These are phyloP conservation scores for Venturia pyrina DNA, from an alignment of 2,329 filamentous ascomycete species.

Conservation along the genomic window DNA sequence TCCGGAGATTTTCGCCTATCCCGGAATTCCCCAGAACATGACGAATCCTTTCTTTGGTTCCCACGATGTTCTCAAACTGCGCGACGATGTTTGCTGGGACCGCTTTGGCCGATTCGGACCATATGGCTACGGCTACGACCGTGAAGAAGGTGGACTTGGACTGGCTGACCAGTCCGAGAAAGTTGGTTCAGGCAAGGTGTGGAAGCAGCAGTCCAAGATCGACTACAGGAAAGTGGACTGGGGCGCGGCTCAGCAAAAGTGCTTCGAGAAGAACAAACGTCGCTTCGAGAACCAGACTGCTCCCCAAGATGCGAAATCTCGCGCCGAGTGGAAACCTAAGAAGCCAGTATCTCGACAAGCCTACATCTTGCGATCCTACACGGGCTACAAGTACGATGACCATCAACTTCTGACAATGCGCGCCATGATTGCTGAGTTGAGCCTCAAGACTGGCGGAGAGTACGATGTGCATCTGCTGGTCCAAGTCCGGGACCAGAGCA, in stretches of 20 bases:
- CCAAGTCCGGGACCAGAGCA: constrained; percentile 66
- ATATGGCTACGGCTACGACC: constrained; percentile 41
- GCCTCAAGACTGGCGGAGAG: constrained; percentile 70
- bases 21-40: constrained; percentile 40
- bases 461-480: constrained; percentile 81
- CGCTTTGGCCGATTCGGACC: constrained; percentile 39
- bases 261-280: constrained; percentile 38
- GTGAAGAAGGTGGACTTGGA: constrained; percentile 39
- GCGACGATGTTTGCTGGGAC: constrained; percentile 40
- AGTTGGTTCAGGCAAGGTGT: constrained; percentile 40
- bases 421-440: constrained; percentile 73
- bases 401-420: constrained; percentile 75
- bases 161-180: constrained; percentile 34
- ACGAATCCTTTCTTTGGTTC: constrained; percentile 38
- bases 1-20: constrained; percentile 58
- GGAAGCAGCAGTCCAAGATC: constrained; percentile 39
- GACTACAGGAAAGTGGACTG: constrained; percentile 40
- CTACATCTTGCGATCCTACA: constrained; percentile 74
- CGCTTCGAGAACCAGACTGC: constrained; percentile 30
- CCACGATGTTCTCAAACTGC: constrained; percentile 36
- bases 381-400: constrained; percentile 66
- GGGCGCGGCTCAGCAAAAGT: constrained; percentile 37
- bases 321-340: constrained; percentile 22
- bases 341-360: constrained; percentile 55
- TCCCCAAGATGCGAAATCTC: constrained; percentile 18